A percentile compares a stretch with the other conserved stretches of the same genome.
Evolutionary conservation across 2,329 filamentous ascomycete species (phyloP).

Genomic region (Epichloe bromicola): DNA sequence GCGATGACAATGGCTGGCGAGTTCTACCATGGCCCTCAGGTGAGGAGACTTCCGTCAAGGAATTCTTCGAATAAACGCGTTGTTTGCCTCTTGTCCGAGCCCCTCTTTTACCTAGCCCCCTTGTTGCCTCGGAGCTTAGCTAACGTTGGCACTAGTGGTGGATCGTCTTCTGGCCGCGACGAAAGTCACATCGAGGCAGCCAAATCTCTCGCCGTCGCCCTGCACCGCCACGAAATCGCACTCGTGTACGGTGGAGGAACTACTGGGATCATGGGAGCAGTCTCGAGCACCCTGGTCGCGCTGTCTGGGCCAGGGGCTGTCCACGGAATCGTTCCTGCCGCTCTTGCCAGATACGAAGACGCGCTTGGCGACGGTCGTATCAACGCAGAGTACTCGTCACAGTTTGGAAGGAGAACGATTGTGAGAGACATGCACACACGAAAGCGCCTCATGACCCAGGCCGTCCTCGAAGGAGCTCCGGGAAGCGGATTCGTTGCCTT

Average conservation of each 20-base stretch:
- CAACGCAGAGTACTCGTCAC: conserved; percentile 28
- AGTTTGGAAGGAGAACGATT: conserved; percentile 73
- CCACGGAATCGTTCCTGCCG: conserved; percentile 82
- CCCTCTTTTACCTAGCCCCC: background rate
- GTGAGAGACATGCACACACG: conserved; percentile 91
- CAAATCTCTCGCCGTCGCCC: conserved; percentile 53
- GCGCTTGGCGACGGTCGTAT: conserved; percentile 31
- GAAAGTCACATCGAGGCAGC: conserved; percentile 67
- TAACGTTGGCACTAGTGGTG: background rate
- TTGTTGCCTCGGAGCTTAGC: background rate
- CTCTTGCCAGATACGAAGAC: conserved; percentile 66
- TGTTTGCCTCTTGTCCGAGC: background rate
- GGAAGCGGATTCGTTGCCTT: conserved; percentile 86
- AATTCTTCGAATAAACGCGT: background rate
- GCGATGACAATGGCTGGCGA: background rate
- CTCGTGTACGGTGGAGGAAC: conserved; percentile 93
- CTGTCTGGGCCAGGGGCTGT: conserved; percentile 69
- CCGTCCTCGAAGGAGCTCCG: conserved; percentile 68
- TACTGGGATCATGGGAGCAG: conserved; percentile 83
- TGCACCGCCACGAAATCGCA: conserved; percentile 62
- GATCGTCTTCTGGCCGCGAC: conserved; percentile 42
- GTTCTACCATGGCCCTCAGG: background rate
- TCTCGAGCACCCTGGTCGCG: conserved; percentile 71
- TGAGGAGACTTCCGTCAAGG: background rate
- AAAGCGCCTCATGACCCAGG: conserved; percentile 80